Percentiles rank a stretch among this genome's conserved stretches.
phyloP scores from a whole-genome alignment of 108 stramenopile species.

The Thalassiosira profunda region DNA sequence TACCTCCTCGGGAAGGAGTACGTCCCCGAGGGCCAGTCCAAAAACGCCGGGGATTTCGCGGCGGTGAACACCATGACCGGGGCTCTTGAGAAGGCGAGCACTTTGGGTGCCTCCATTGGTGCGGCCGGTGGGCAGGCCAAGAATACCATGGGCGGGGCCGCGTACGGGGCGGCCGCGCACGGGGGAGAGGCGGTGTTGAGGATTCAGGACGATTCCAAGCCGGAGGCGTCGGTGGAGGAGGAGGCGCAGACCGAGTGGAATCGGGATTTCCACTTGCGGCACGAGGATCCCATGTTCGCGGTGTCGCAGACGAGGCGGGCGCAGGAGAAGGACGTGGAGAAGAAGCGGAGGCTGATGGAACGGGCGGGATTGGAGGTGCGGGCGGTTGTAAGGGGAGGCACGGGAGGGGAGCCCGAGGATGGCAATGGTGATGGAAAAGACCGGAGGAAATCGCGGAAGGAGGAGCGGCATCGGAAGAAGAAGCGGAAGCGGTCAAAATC shows the following conservation, averaged over 20 bases:
- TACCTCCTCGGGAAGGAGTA: constrained; percentile 93
- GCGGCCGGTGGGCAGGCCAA: constrained; percentile 1
- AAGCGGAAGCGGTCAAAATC: no score
- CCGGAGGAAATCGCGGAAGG: constrained; percentile 3
- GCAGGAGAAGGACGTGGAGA: constrained; percentile 53
- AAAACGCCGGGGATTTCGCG: constrained; percentile 65
- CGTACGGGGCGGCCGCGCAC: not conserved
- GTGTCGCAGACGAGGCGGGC: constrained; percentile 60
- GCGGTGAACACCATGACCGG: constrained; percentile 62
- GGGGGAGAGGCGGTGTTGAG: constrained; percentile 23
- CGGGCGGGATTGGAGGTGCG: constrained; percentile 52
- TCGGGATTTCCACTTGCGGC: constrained; percentile 71
- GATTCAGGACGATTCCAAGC: constrained; percentile 14
- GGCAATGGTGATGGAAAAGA: constrained; percentile 6
- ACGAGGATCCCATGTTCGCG: constrained; percentile 91
- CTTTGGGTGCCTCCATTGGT: constrained; percentile 46
- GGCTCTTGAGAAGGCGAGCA: constrained; percentile 53
- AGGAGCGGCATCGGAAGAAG: constrained; percentile 4
- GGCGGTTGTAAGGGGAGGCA: constrained; percentile 1
- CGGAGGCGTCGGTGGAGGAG: not conserved
- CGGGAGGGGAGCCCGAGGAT: not conserved
- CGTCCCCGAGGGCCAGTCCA: constrained; percentile 48
- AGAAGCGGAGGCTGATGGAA: constrained; percentile 68
- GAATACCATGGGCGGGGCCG: not conserved
- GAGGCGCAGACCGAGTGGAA: constrained; percentile 52